phyloP scores from a whole-genome alignment of 2,329 filamentous ascomycete species.

The Coniochaeta pulveracea region DNA sequence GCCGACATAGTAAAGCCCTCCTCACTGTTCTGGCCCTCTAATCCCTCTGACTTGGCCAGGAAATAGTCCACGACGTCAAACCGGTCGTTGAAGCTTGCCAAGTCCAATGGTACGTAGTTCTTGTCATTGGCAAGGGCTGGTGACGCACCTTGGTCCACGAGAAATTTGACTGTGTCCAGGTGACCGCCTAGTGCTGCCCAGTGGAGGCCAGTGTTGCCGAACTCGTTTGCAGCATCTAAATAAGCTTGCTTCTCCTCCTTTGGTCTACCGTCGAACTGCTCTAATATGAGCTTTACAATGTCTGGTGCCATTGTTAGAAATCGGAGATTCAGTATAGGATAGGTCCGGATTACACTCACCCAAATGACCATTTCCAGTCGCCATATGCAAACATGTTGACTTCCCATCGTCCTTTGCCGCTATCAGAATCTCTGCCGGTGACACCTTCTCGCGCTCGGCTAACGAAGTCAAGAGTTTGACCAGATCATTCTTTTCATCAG shows the following conservation, averaged over 20 bases:
- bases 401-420: constrained; percentile 63
- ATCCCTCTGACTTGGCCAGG: constrained; percentile 31
- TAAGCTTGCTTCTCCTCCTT: constrained; percentile 35
- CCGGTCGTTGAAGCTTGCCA: constrained; percentile 62
- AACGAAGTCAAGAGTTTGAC: constrained; percentile 45
- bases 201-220: constrained; percentile 85
- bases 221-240: constrained; percentile 61
- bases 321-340: constrained; percentile 4
- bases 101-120: constrained; percentile 69
- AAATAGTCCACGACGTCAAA: constrained; percentile 53
- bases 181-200: constrained; percentile 91
- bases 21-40: constrained; percentile 37
- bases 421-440: constrained; percentile 52
- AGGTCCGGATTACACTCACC: no score
- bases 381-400: constrained; percentile 83
- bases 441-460: constrained; percentile 46
- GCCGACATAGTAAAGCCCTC: constrained; percentile 28
- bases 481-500: constrained; percentile 64
- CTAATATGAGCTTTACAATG: constrained; percentile 30
- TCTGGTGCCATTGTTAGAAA: constrained; percentile 19
- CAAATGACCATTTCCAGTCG: constrained; percentile 77
- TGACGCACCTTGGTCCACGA: constrained; percentile 68
- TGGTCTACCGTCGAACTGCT: constrained; percentile 27
- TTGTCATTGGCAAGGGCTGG: constrained; percentile 70
- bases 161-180: constrained; percentile 63